Base-by-base conservation (phyloP, 257 asterid species). In the Mitragyna speciosa region DNA sequence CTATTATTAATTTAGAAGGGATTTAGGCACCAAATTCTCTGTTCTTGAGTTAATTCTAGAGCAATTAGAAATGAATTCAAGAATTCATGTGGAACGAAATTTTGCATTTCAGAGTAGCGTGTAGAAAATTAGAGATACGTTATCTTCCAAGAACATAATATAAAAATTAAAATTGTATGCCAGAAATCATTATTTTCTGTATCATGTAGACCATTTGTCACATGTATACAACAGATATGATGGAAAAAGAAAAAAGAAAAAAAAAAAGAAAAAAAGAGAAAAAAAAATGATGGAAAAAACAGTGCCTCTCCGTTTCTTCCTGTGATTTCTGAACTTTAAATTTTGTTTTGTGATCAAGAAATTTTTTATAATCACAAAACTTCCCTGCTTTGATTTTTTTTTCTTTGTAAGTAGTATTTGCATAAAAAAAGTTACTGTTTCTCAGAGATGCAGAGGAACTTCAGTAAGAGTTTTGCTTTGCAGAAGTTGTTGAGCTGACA, bases 401-500 rank as follows among this genome's bases (percentile, higher is more conserved):
- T 48, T 48, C 11, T 48, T 8, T 6, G 49, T 7, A 45, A 58
- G 30, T 22, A 58, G 64, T 26, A 26, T 26, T 63, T 63, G 14
- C 19, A 26, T 63, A 28, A 9, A 14, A 14, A 63, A 63, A 26
- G 24, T 31, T 61, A 61, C 14, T 6, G 17, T 63, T 12, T 17
- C 26, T 63, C 36, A 63, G 8, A 63, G 36, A 63, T 63, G 19
- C 41, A 64, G 70, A 28, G 39, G 70, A 64, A 31, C 22, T 64
- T 64, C 70, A 64, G 20, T 3, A 63, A 12, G 70, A 28, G 70
- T 5, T n/a, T 9, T 28, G 3, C 30, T 64, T 28, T 64, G 22
- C 70, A 28, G 56, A 14, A 45, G 24, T 76, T 63, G 64, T 47
- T 48, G 83, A 73, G 52, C 39, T 76, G 20, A 31, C 63, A 56